Evolutionary conservation across 345 rosid species (phyloP).

Genomic region (Corchorus capsularis): DNA sequence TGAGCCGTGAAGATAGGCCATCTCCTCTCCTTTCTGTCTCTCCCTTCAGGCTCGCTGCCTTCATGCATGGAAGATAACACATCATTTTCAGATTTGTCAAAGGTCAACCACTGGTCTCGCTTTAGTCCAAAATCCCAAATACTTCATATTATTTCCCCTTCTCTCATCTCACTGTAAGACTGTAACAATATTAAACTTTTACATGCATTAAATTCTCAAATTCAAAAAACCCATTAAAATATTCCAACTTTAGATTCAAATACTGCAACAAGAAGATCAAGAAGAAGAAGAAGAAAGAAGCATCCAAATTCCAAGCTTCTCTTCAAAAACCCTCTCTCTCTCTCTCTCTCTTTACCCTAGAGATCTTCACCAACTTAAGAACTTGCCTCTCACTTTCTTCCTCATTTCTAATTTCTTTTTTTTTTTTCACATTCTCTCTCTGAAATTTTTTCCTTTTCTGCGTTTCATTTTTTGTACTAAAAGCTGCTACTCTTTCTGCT

Average conservation of each 20-base stretch:
- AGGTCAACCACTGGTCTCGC: conserved; percentile 16
- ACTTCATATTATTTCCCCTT: neutral
- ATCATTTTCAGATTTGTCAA: conserved; percentile 2
- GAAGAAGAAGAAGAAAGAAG: conserved; percentile 4
- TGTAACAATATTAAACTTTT: conserved; percentile 25
- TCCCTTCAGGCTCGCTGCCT: neutral
- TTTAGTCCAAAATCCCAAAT: neutral
- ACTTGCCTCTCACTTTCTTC: neutral
- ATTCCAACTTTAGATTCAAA: conserved; percentile 36
- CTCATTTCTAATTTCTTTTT: neutral
- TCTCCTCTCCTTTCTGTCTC: neutral
- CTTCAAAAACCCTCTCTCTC: neutral
- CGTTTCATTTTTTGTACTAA: conserved; percentile 6
- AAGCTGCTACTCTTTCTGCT: conserved; percentile 13
- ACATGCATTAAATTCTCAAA: conserved; percentile 26
- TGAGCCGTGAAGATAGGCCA: neutral
- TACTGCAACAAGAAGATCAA: conserved; percentile 10
- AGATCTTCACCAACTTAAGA: conserved; percentile 2
- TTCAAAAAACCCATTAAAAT: conserved; percentile 24
- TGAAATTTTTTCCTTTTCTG: neutral
- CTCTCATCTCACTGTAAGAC: neutral
- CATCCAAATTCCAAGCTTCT: conserved; percentile 16
- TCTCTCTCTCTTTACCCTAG: neutral
- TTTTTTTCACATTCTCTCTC: neutral
- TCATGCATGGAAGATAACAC: conserved; percentile 9